Evolutionary conservation across 805 yeast genomes (phyloP), one percentile per base, ranked within the genome.

Genomic region (Candida maesae): DNA sequence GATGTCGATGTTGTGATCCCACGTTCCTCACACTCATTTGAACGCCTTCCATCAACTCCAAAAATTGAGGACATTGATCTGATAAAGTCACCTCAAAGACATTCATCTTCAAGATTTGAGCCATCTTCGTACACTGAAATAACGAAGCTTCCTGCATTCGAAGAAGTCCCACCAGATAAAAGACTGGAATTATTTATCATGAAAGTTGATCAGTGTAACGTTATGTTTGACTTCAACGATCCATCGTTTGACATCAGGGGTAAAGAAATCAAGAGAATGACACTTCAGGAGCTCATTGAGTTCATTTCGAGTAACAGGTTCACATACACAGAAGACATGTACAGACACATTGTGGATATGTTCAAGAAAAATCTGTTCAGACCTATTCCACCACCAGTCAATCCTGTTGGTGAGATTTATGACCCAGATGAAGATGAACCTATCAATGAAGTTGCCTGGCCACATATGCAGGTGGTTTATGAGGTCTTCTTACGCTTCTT

Each of bases 361-460:
- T 93, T 90, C 65, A 82, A 79, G 55, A 76, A 74, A 44, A 93
- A 93, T 64, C 73, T 93, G 41, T 90, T 93, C 64, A 78, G 99
- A 58, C 96, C 98, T 24, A 88, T 93, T 36, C 98, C 99, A 3
- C 99, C 99, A 1, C 97, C 98, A 1, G 96, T 90, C 27, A 93
- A 93, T 61, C 98, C 98, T 5, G 76, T 90, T 34, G 99, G 99
- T 28, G 99, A 93, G 50, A 77, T 91, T 29, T 93, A 77, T 63
- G 99, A 93, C 56, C 99, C 99, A 1, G 99, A 93, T 65, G 99
- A 93, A 66, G 99, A 93, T 67, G 99, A 93, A 65, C 98, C 98
- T 3, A 95, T 93, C 28, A 79, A 81, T 54, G 98, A 93, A 61
- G 78, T 91, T 49, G 90, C 97, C 9, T 93, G 99, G 99, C 96